Evolutionary conservation across 2,329 filamentous ascomycete species (phyloP).

Genomic region (Cryoendolithus antarcticus): DNA sequence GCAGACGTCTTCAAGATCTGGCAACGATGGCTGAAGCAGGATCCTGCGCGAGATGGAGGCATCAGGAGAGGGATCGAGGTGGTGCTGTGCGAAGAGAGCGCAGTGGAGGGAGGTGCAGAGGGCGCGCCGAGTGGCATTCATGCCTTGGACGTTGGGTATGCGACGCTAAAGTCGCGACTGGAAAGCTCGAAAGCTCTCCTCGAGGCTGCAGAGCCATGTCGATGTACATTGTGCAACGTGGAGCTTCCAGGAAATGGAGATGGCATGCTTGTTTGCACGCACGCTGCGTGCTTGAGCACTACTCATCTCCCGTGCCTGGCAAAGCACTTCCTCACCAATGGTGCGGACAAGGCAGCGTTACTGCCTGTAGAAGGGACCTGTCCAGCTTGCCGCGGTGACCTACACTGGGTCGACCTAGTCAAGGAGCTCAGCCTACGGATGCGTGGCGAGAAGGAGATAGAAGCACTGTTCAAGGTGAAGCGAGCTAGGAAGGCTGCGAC

Average conservation of each 20-base stretch:
- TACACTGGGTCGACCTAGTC: constrained; percentile 67
- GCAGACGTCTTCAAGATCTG: constrained; percentile 58
- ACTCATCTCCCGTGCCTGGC: constrained; percentile 48
- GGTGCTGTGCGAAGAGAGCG: too few relatives aligned
- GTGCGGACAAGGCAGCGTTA: constrained; percentile 39
- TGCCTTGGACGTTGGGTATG: constrained; percentile 42
- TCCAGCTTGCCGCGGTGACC: constrained; percentile 50
- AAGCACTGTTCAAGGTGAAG: constrained; percentile 62
- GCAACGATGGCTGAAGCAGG: constrained; percentile 44
- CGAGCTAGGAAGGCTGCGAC: constrained; percentile 51
- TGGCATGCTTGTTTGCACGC: constrained; percentile 40
- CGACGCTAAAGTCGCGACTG: constrained; percentile 35
- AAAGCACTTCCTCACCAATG: constrained; percentile 35
- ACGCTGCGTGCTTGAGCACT: constrained; percentile 33
- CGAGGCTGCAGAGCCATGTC: constrained; percentile 44
- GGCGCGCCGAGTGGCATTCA: constrained; percentile 24
- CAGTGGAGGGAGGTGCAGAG: too few relatives aligned
- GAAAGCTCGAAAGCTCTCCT: constrained; percentile 29
- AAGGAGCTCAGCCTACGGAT: constrained; percentile 67
- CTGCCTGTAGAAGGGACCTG: constrained; percentile 60
- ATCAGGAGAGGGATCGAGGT: constrained; percentile 7
- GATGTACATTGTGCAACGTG: constrained; percentile 44
- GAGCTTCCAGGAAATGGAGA: constrained; percentile 25
- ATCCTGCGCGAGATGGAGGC: constrained; percentile 25
- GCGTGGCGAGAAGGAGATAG: constrained; percentile 57